A percentile compares a stretch with the other conserved stretches of the same genome.
Evolutionary conservation across 2,329 filamentous ascomycete species (phyloP).

Genomic region (Beauveria medogensis): DNA sequence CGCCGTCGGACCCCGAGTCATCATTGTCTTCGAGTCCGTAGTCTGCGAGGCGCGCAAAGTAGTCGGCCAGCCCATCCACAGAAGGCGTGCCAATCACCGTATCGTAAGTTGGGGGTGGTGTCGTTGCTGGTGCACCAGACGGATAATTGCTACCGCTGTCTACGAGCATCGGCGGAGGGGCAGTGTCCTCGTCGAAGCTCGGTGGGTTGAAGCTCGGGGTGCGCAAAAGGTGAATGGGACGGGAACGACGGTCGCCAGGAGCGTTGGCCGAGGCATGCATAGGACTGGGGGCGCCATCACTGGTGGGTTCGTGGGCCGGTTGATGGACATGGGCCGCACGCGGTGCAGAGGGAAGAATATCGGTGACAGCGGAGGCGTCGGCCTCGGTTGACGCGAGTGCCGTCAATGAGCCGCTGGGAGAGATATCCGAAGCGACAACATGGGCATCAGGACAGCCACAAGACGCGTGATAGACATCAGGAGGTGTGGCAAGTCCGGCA

Average conservation of each 20-base stretch:
- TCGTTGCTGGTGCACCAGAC: slow-evolving; percentile 40
- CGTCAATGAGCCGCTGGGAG: slow-evolving; percentile 55
- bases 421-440: slow-evolving; percentile 49
- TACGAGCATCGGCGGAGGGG: slow-evolving; percentile 27
- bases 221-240: slow-evolving; percentile 78
- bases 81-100: slow-evolving; percentile 62
- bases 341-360: slow-evolving; percentile 38
- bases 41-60: slow-evolving; percentile 72
- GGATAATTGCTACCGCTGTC: slow-evolving; percentile 16
- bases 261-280: slow-evolving; percentile 8
- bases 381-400: slow-evolving; percentile 34
- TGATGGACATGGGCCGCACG: slow-evolving; percentile 47
- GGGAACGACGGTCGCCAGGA: slow-evolving; percentile 29
- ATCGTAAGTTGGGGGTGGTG: slow-evolving; percentile 81
- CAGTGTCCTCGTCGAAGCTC: slow-evolving; percentile 67
- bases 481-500: slow-evolving; percentile 41
- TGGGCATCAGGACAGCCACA: slow-evolving; percentile 49
- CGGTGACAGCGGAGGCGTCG: slow-evolving; percentile 15
- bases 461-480: slow-evolving; percentile 35
- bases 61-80: slow-evolving; percentile 70
- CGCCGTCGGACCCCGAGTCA: slow-evolving; percentile 33
- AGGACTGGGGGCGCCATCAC: slow-evolving; percentile 15
- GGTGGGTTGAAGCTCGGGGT: slow-evolving; percentile 83
- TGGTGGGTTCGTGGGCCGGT: slow-evolving; percentile 24
- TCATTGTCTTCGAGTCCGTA: slow-evolving; percentile 46